Base-by-base conservation (phyloP, 2,329 filamentous ascomycete species). In the Diplodia mutila region DNA sequence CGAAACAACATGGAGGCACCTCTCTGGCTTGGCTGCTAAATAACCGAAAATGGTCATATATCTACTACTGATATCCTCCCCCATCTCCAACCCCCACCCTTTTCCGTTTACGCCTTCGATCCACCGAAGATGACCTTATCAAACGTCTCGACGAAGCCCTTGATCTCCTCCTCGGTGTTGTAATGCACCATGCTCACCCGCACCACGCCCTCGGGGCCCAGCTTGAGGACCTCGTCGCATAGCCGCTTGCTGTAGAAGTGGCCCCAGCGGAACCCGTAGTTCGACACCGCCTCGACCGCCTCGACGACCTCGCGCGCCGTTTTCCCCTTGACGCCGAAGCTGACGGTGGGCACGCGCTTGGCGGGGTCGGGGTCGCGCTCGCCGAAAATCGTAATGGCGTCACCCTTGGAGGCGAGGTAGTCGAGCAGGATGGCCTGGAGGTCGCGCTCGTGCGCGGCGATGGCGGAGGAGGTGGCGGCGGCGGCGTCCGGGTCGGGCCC, bases 151-250 rank as follows among this genome's bases (percentile, higher is more conserved):
- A 88, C 81, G 66, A 88, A 81, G 9, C 75, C 80, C 54, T 80
- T 78, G 3, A 89, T 80, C 74, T 90, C 88, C 3, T 87, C 84
- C 71, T 86, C 74, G 2, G 88, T 91, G 72, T 92, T 92, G 74
- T 92, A 92, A 77, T 92, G 90, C 66, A 90, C 84, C 82, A 91
- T 83, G 72, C 88, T 91, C n/a, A 91, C 87, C 70, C 90, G 83
- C 4, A 90, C 84, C 9, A 92, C 85, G 0, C 89, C 90, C 71
- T 91, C 84, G 9, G 85, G 81, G 0, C 81, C 84, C 61, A 91
- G 77, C 0, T 83, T 83, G 46, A 92, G 74, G 0, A 91, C 79
- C 1, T 90, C 86, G 68, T 86, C 80, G 14, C 86, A 81, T 70
- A 92, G 74, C 18, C 90, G 80, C 71, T 90, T 86, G 14, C 86